These are phyloP conservation scores for Falciphora oryzae DNA, from an alignment of 2,329 filamentous ascomycete genomes.

Conservation along the genomic window DNA sequence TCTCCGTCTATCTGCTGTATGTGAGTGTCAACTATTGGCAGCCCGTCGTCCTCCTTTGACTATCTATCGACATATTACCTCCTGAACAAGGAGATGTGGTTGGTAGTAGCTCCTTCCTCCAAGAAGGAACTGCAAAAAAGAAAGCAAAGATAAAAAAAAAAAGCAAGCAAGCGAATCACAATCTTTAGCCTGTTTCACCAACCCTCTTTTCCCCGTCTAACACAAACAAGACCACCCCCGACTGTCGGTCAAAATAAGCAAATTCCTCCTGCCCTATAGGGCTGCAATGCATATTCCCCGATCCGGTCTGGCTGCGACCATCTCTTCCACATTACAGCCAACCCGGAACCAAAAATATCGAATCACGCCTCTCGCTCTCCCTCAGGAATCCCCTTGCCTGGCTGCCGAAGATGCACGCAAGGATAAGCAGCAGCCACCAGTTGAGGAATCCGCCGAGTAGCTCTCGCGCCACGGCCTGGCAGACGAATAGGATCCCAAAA, in stretches of 20 bases:
- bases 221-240: background rate
- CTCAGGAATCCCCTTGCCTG: background rate
- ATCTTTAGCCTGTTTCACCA: background rate
- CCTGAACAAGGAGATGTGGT: background rate
- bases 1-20: background rate
- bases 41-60: background rate
- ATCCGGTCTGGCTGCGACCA: background rate
- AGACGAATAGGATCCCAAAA: background rate
- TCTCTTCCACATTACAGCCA: background rate
- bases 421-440: background rate
- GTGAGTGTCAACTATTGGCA: background rate
- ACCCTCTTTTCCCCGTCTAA: background rate
- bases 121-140: background rate
- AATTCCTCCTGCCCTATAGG: background rate
- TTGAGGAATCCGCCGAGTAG: background rate
- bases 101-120: background rate
- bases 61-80: background rate
- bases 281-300: background rate
- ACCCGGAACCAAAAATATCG: conserved; percentile 1
- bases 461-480: background rate
- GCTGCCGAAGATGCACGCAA: background rate
- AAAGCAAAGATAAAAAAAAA: background rate
- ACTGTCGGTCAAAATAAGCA: background rate
- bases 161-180: background rate
- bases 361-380: background rate